These are phyloP conservation scores for Albophoma yamanashiensis DNA, from an alignment of 2,329 filamentous ascomycete genomes.

Conservation along the genomic window DNA sequence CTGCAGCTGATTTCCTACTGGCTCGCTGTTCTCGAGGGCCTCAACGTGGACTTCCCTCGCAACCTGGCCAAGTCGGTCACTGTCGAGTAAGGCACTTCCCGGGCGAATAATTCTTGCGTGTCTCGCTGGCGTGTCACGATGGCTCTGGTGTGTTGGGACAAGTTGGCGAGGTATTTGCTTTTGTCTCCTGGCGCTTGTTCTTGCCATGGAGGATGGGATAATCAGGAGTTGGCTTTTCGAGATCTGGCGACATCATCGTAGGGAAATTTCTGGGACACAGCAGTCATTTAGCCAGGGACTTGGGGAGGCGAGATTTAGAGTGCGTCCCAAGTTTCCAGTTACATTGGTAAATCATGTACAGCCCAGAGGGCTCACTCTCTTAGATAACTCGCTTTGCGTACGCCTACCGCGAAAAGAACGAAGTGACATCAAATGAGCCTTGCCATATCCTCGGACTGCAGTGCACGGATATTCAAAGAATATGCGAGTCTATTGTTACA, in stretches of 20 bases:
- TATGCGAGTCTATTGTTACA: not conserved
- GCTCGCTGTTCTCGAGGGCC: slow-evolving; percentile 89
- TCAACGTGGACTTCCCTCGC: slow-evolving; percentile 97
- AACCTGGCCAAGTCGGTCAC: slow-evolving; percentile 99
- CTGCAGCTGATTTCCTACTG: slow-evolving; percentile 98
- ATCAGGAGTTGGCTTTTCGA: slow-evolving; percentile 11
- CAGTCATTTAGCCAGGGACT: slow-evolving; percentile 3
- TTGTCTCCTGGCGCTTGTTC: not conserved
- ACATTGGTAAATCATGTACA: not conserved
- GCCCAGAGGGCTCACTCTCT: not conserved
- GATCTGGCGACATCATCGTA: slow-evolving; percentile 7
- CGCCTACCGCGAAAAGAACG: not conserved
- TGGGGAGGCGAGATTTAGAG: not conserved
- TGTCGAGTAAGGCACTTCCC: slow-evolving; percentile 65
- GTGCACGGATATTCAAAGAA: not conserved
- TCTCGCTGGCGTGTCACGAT: slow-evolving; percentile 3
- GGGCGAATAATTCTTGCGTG: slow-evolving; percentile 1
- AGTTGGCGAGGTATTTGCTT: not conserved
- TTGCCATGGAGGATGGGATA: slow-evolving; percentile 3
- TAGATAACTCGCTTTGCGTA: not conserved
- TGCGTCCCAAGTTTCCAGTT: not conserved
- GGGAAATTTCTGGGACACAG: slow-evolving; percentile 1
- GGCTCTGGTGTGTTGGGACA: slow-evolving; percentile 1
- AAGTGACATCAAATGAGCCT: not conserved
- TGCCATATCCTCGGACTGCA: not conserved